A percentile compares a stretch with the other conserved stretches of the same genome.
Evolutionary conservation across 192 early-diverging fungal genomes (phyloP).

Genomic region (Backusella circina): DNA sequence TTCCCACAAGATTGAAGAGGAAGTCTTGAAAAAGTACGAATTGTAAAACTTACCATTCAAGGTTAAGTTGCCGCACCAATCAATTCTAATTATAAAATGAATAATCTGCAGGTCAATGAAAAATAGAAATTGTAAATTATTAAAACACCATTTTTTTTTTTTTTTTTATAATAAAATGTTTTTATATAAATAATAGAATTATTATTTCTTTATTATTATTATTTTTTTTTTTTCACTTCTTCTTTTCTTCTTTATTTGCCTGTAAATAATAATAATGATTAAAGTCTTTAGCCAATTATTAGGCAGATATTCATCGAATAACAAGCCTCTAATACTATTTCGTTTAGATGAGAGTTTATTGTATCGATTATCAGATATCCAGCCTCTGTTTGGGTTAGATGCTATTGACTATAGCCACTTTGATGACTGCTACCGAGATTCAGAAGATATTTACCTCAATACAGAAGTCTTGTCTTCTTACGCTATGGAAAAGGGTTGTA

Average conservation of each 20-base stretch:
- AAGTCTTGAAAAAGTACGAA: constrained; percentile 44
- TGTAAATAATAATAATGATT: not conserved
- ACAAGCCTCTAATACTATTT: constrained; percentile 9
- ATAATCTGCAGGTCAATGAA: not conserved
- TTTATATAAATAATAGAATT: not conserved
- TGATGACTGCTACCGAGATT: constrained; percentile 13
- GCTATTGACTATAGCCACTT: not conserved
- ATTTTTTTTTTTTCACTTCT: not conserved
- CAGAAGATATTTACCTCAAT: constrained; percentile 31
- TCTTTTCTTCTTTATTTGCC: not conserved
- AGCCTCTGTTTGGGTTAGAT: not conserved
- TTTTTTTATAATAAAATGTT: not conserved
- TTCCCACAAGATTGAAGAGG: constrained; percentile 40
- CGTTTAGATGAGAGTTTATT: constrained; percentile 10
- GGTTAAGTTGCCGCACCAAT: not conserved
- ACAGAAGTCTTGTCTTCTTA: constrained; percentile 24
- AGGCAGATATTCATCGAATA: constrained; percentile 4
- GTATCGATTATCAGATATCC: not conserved
- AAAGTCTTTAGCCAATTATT: constrained; percentile 12
- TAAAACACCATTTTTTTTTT: not conserved
- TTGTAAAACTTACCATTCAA: constrained; percentile 11
- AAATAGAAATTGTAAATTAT: constrained; percentile 4
- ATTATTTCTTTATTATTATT: not conserved
- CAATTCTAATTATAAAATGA: not conserved
- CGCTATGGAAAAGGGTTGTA: constrained; percentile 21